A percentile compares a stretch with the other conserved stretches of the same genome.
Evolutionary conservation across 768 basidiomycete species (phyloP).

Genomic region (Dendrothele bispora): DNA sequence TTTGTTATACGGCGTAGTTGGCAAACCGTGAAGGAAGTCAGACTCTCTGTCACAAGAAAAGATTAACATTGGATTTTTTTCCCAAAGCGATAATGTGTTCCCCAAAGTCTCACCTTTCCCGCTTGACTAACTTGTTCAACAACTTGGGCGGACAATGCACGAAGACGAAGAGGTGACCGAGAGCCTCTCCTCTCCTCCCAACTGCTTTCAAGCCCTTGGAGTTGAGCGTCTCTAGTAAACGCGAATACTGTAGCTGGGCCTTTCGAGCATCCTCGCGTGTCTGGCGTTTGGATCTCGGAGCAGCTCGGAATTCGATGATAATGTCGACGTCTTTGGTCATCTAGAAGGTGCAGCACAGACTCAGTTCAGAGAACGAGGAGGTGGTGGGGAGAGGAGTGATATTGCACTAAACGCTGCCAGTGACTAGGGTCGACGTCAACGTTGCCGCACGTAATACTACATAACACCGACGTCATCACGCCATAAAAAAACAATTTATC

Average conservation of each 20-base stretch:
- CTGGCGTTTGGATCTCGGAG: constrained; percentile 59
- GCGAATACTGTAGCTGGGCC: constrained; percentile 68
- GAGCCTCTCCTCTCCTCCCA: constrained; percentile 72
- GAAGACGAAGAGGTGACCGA: constrained; percentile 77
- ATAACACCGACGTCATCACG: too few relatives aligned
- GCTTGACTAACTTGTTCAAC: constrained; percentile 62
- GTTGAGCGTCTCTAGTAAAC: constrained; percentile 60
- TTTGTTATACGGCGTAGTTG: constrained; percentile 48
- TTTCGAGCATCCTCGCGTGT: constrained; percentile 60
- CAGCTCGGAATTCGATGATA: constrained; percentile 67
- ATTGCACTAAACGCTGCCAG: too few relatives aligned
- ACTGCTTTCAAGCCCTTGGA: constrained; percentile 68
- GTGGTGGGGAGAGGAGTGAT: too few relatives aligned
- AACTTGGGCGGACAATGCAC: constrained; percentile 66
- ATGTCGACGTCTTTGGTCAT: constrained; percentile 68
- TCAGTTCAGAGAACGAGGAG: too few relatives aligned
- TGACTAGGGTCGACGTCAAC: too few relatives aligned
- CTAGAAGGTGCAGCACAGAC: too few relatives aligned
- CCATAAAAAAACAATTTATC: too few relatives aligned
- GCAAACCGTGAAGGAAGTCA: constrained; percentile 77
- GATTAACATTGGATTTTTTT: too few relatives aligned
- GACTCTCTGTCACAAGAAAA: constrained; percentile 55
- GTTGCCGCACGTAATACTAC: too few relatives aligned
- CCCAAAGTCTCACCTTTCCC: constrained; percentile 68
- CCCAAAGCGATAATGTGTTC: too few relatives aligned